Base-by-base conservation (phyloP, 257 asterid genomes). In the Lycium barbarum region DNA sequence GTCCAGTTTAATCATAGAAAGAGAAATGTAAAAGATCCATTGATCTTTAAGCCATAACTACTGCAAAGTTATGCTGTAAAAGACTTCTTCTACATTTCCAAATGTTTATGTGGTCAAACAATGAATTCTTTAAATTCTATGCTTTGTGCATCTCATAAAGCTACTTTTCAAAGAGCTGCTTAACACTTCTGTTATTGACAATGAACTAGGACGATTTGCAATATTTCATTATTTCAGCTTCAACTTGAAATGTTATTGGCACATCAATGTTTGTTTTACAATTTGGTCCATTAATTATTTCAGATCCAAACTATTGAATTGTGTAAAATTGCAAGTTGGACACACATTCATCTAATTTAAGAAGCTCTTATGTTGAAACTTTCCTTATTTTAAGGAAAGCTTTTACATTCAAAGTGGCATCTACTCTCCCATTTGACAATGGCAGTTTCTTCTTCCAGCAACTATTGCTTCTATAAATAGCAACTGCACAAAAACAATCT, bases 401-500 rank as follows among this genome's bases (percentile, higher is more conserved):
- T 70, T 47, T 91, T 10, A 83, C 12, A 2, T 20, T 49, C 6
- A 85, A 73, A 58, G 35, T 2, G 0, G 14, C 11, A 68, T 91
- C 92, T 2, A 79, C 18, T 84, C 86, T 85, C 66, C 97, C 97
- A 81, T 94, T 92, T 6, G 97, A 91, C 47, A 93, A 87, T 3
- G 97, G 97, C 26, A 91, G 83, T 88, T 68, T 91, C 92, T 94
- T 94, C 89, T 92, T 93, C 97, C 97, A 93, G 73, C 98, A 94
- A 84, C 76, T 88, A 7, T 76, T 67, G 36, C 0, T 1, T 66
- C 91, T 87, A 85, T 47, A 86, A 62, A 93, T 84, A 0, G 95
- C 82, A 22, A 82, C 97, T 33, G 81, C 88, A 22, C 97, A 93
- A 22, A 95, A 78, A 84, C 94, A 91, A 83, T 93, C 98, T 2